Conservation (phyloP, 2,329 filamentous ascomycete species). For the Leptodontidium sp. region DNA sequence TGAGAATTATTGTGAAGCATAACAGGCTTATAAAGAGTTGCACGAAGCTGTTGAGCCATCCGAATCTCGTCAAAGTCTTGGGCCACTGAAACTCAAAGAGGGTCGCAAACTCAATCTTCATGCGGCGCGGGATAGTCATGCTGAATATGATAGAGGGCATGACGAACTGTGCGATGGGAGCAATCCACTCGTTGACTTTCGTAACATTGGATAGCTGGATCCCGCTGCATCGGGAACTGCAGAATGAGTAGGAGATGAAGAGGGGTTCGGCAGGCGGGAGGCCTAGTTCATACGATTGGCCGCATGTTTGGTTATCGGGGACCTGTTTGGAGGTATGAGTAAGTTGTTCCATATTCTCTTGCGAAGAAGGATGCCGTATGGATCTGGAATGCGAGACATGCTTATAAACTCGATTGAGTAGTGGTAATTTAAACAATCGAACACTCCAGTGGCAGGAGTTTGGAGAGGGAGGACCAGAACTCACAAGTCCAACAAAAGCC, state of each 20-base stretch:
- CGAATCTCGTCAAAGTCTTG: slow-evolving; percentile 14
- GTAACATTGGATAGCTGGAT: slow-evolving; percentile 45
- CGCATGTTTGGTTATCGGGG: slow-evolving; percentile 28
- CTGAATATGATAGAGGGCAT: slow-evolving; percentile 49
- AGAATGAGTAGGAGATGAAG: slow-evolving; percentile 43
- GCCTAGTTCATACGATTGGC: slow-evolving; percentile 18
- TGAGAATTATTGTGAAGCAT: slow-evolving; percentile 27
- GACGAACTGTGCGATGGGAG: slow-evolving; percentile 49
- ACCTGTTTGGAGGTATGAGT: not conserved
- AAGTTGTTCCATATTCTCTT: not conserved
- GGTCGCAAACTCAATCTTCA: slow-evolving; percentile 45
- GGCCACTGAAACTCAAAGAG: slow-evolving; percentile 43
- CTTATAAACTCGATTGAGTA: too few species aligned
- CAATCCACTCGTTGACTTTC: slow-evolving; percentile 47
- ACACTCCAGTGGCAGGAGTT: too few species aligned
- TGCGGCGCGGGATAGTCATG: slow-evolving; percentile 48
- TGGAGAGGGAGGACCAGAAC: not conserved
- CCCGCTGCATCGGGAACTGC: slow-evolving; percentile 43
- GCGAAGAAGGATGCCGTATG: not conserved
- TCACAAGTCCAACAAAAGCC: slow-evolving; percentile 2
- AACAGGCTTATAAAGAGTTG: slow-evolving; percentile 23
- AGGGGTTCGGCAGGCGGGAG: slow-evolving; percentile 17
- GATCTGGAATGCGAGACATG: not conserved
- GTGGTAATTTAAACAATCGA: too few species aligned
- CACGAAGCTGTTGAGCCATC: slow-evolving; percentile 20